phyloP scores from a whole-genome alignment of 208 protist species.

The Trypanosoma melophagium region DNA sequence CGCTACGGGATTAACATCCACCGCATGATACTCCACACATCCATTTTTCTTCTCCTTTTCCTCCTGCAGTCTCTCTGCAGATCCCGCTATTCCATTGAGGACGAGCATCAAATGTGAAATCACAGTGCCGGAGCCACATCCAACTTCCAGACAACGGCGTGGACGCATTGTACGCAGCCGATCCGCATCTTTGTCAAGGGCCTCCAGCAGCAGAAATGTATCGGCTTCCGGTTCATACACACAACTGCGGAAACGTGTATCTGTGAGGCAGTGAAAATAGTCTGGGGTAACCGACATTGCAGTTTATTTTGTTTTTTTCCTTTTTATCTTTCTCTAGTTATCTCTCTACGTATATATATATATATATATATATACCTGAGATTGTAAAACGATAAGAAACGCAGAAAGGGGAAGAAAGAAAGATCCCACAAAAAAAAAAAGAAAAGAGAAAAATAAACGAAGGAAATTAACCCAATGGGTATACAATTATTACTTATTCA shows the following conservation, averaged over 20 bases:
- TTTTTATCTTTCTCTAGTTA: neutral
- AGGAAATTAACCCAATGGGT: neutral
- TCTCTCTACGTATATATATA: neutral
- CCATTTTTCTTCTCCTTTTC: neutral
- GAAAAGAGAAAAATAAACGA: constrained; percentile 1
- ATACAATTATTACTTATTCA: too few species aligned
- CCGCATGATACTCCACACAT: constrained; percentile 40
- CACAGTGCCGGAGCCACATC: constrained; percentile 82
- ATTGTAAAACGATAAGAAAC: too few species aligned
- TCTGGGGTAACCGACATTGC: constrained; percentile 51
- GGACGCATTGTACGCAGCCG: constrained; percentile 40
- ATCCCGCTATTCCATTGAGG: constrained; percentile 25
- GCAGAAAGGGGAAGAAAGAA: too few species aligned
- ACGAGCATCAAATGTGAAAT: constrained; percentile 62
- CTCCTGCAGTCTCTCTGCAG: constrained; percentile 4
- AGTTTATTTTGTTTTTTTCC: neutral
- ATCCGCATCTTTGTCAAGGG: constrained; percentile 56
- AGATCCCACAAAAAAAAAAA: too few species aligned
- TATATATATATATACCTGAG: too few species aligned
- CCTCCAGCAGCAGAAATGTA: constrained; percentile 85
- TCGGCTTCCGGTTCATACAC: constrained; percentile 91
- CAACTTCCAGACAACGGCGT: constrained; percentile 70
- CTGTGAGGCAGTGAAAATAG: constrained; percentile 83
- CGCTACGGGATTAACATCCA: constrained; percentile 83
- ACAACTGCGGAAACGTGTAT: constrained; percentile 55